A percentile compares a stretch with the other conserved stretches of the same genome.
These are phyloP conservation scores for Nicotiana tabacum DNA, from an alignment of 257 asterid genomes.

Conservation along the genomic window DNA sequence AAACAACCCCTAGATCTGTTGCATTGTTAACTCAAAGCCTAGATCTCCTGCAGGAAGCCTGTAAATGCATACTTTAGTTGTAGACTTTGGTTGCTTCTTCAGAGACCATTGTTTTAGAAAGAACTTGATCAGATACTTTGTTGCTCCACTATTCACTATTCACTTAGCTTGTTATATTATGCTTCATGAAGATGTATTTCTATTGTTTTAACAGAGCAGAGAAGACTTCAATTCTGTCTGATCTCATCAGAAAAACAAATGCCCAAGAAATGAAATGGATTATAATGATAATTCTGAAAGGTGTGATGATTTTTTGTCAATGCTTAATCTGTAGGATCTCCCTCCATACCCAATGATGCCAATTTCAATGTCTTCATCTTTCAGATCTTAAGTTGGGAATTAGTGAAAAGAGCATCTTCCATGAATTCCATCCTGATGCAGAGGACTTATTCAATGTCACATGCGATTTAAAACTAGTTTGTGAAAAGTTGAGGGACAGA, in stretches of 20 bases:
- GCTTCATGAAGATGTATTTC: slow-evolving; percentile 21
- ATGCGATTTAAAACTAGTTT: slow-evolving; percentile 86
- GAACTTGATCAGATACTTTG: neutral
- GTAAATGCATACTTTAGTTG: neutral
- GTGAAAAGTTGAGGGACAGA: slow-evolving; percentile 80
- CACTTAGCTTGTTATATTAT: neutral
- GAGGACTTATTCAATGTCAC: slow-evolving; percentile 97
- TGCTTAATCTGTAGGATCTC: neutral
- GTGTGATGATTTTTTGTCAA: slow-evolving; percentile 24
- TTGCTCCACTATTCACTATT: neutral
- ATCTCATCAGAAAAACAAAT: slow-evolving; percentile 78
- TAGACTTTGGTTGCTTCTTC: neutral
- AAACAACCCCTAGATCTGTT: neutral
- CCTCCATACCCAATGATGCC: neutral
- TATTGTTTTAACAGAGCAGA: slow-evolving; percentile 49
- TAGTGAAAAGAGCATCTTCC: slow-evolving; percentile 91
- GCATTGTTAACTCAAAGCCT: neutral
- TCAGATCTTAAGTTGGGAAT: slow-evolving; percentile 92
- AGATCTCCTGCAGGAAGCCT: neutral
- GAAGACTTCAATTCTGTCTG: slow-evolving; percentile 67
- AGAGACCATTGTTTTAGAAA: neutral
- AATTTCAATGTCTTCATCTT: neutral
- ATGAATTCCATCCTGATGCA: slow-evolving; percentile 97
- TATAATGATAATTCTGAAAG: slow-evolving; percentile 93
- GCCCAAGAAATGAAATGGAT: slow-evolving; percentile 99